phyloP scores from a whole-genome alignment of 495 filamentous ascomycete genomes.

The Annulohypoxylon bovei region DNA sequence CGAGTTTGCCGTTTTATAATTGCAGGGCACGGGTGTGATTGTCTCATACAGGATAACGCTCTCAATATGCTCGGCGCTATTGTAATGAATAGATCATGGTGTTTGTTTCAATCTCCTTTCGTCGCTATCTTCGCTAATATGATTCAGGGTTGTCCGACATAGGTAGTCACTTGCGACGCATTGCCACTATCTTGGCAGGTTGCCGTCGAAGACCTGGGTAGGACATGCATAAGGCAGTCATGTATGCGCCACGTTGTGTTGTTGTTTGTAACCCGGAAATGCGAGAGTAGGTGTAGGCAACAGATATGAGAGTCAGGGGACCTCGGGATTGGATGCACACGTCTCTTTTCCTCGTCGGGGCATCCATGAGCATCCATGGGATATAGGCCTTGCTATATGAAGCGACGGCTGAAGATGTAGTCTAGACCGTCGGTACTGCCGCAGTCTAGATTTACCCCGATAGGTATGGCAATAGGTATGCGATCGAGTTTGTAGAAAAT shows the following conservation, averaged over 20 bases:
- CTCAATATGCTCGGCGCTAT: not conserved
- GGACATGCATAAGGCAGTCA: constrained; percentile 24
- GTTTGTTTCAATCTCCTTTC: not conserved
- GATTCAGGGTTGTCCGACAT: constrained; percentile 2
- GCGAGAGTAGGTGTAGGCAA: constrained; percentile 4
- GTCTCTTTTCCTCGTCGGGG: constrained; percentile 7
- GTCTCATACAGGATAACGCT: not conserved
- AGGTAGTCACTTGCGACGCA: constrained; percentile 13
- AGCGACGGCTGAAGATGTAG: constrained; percentile 1
- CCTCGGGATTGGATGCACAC: constrained; percentile 5
- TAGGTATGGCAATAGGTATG: not conserved
- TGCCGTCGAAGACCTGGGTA: not conserved
- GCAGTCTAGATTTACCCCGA: constrained; percentile 18
- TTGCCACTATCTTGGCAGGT: not conserved
- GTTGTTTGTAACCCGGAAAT: not conserved
- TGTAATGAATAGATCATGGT: not conserved
- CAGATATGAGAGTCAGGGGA: constrained; percentile 16
- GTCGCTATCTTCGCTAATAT: not conserved
- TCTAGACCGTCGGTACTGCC: constrained; percentile 20
- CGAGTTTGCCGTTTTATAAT: not conserved
- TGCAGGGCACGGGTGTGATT: constrained; percentile 1
- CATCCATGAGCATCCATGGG: not conserved
- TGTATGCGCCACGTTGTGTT: constrained; percentile 27
- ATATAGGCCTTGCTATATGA: constrained; percentile 1
- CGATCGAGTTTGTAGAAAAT: constrained; percentile 8